phyloP scores from a whole-genome alignment of 2,329 filamentous ascomycete species.

The Lithohypha guttulata region DNA sequence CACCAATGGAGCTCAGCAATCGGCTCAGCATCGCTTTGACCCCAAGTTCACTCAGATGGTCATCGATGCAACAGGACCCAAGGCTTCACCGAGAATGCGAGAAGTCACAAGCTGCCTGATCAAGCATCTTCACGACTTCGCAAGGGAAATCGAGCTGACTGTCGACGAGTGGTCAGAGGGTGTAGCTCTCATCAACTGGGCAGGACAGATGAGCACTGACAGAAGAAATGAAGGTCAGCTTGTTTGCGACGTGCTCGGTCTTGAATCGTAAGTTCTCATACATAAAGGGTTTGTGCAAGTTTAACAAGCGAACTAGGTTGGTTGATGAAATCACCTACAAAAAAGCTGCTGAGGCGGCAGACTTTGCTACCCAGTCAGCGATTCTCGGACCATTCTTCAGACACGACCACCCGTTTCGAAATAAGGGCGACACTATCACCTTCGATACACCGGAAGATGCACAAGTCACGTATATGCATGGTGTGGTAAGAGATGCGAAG shows the following conservation, averaged over 20 bases:
- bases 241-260: constrained; percentile 47
- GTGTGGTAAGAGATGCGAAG: constrained; percentile 45
- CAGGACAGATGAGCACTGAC: constrained; percentile 51
- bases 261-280: constrained; percentile 43
- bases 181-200: constrained; percentile 49
- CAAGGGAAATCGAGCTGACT: constrained; percentile 47
- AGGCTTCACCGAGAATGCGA: constrained; percentile 55
- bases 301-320: constrained; percentile 31
- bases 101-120: constrained; percentile 47
- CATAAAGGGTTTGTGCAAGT: too few species aligned
- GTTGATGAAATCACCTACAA: constrained; percentile 75
- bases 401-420: constrained; percentile 55
- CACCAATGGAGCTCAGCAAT: constrained; percentile 8
- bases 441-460: constrained; percentile 39
- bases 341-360: constrained; percentile 41
- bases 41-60: constrained; percentile 55
- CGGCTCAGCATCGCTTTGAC: constrained; percentile 27
- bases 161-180: constrained; percentile 49
- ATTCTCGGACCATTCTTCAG: constrained; percentile 83
- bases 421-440: constrained; percentile 59
- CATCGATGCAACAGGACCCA: constrained; percentile 62
- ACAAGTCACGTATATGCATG: constrained; percentile 55
- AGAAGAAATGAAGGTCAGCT: constrained; percentile 54
- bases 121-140: constrained; percentile 48
- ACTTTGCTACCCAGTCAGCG: constrained; percentile 58